A percentile compares a stretch with the other conserved stretches of the same genome.
These are phyloP conservation scores for Lepiota brunneoincarnata DNA, from an alignment of 768 basidiomycete genomes.

Conservation along the genomic window DNA sequence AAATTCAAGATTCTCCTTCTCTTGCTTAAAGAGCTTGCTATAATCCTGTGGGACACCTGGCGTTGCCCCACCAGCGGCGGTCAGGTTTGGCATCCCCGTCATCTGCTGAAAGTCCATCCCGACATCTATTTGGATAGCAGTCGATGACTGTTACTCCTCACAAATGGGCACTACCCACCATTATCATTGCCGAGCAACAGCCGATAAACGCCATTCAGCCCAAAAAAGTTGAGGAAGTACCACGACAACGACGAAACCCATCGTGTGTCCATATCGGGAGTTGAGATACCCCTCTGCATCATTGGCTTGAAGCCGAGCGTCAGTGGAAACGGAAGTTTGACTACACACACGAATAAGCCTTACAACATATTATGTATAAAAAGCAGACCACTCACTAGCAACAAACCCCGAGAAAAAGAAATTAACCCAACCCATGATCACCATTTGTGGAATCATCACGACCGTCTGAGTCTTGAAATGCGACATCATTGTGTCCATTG, in stretches of 20 bases:
- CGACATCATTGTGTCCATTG: conserved; percentile 98
- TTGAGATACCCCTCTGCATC: conserved; percentile 94
- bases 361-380: background rate
- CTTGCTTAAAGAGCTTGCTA: conserved; percentile 85
- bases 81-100: conserved; percentile 69
- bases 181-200: conserved; percentile 90
- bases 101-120: conserved; percentile 49
- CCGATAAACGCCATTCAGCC: conserved; percentile 92
- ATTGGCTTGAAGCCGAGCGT: conserved; percentile 97
- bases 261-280: conserved; percentile 94
- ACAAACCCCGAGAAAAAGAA: conserved; percentile 99
- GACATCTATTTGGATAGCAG: conserved; percentile 1
- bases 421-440: conserved; percentile 99
- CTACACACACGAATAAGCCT: conserved; percentile 34
- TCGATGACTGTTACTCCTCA: background rate
- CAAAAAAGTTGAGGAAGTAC: conserved; percentile 99
- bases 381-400: conserved; percentile 65
- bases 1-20: conserved; percentile 90
- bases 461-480: conserved; percentile 99
- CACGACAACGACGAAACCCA: conserved; percentile 99
- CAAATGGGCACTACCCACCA: conserved; percentile 45
- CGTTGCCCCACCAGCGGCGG: conserved; percentile 30
- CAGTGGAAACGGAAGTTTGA: conserved; percentile 94
- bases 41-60: conserved; percentile 77
- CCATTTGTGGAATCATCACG: conserved; percentile 98